A percentile compares a stretch with the other conserved stretches of the same genome.
These are phyloP conservation scores for Didymella sp. DNA, from an alignment of 2,329 filamentous ascomycete species.

Conservation along the genomic window DNA sequence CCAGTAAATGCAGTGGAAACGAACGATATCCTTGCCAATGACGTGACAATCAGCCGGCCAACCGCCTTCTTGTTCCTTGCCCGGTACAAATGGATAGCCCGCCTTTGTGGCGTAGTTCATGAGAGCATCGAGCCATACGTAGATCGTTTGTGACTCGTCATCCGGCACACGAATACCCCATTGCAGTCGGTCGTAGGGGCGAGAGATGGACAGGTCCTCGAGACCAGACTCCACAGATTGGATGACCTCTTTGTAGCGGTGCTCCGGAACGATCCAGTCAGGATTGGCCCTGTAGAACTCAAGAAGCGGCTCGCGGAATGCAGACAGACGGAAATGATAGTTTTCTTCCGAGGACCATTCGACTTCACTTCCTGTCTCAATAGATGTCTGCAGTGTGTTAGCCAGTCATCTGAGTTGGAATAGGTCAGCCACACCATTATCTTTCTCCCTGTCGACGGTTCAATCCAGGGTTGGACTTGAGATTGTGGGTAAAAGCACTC, in stretches of 20 bases:
- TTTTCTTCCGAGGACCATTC: conserved; percentile 94
- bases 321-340: conserved; percentile 91
- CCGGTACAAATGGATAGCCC: conserved; percentile 81
- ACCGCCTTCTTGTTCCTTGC: conserved; percentile 65
- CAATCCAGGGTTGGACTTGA: conserved; percentile 74
- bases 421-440: conserved; percentile 65
- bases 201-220: conserved; percentile 86
- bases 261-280: conserved; percentile 74
- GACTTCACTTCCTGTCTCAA: conserved; percentile 89
- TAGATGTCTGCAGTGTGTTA: conserved; percentile 61
- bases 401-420: conserved; percentile 1
- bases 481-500: conserved; percentile 92
- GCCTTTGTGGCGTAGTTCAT: conserved; percentile 91
- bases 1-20: conserved; percentile 98
- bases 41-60: conserved; percentile 95
- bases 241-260: conserved; percentile 79
- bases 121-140: conserved; percentile 96
- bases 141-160: conserved; percentile 87
- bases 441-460: conserved; percentile 81
- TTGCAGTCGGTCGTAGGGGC: conserved; percentile 75
- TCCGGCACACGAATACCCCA: conserved; percentile 93
- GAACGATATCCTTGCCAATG: conserved; percentile 94
- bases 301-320: conserved; percentile 78
- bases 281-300: conserved; percentile 81
- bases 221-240: conserved; percentile 78